A percentile compares a stretch with the other conserved stretches of the same genome.
These are phyloP conservation scores for Chaetomium sp. DNA, from an alignment of 2,329 filamentous ascomycete genomes.

Conservation along the genomic window DNA sequence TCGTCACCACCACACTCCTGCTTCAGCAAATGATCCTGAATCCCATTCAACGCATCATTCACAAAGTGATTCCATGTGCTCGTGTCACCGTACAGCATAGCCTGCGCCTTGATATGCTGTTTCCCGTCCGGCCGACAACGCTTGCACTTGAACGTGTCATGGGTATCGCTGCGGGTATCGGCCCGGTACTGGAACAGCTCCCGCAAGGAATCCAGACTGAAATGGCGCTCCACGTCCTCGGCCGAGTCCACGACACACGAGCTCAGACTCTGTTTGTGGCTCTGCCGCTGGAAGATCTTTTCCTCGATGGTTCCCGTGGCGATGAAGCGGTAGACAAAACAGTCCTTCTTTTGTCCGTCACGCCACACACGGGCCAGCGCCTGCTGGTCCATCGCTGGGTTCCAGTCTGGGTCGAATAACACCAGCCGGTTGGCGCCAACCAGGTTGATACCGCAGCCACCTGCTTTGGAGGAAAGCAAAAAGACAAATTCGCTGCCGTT, in stretches of 20 bases:
- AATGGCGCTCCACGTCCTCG: slow-evolving; percentile 95
- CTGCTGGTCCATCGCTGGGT: slow-evolving; percentile 94
- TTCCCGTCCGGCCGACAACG: slow-evolving; percentile 81
- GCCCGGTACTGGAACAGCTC: slow-evolving; percentile 91
- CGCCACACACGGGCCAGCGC: slow-evolving; percentile 96
- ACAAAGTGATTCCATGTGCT: slow-evolving; percentile 99
- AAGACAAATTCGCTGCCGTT: slow-evolving; percentile 88
- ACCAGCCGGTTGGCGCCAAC: slow-evolving; percentile 93
- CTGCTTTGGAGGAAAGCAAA: slow-evolving; percentile 91
- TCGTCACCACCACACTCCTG: slow-evolving; percentile 74
- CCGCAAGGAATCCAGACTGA: slow-evolving; percentile 80
- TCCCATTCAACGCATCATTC: slow-evolving; percentile 69
- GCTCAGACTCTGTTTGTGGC: slow-evolving; percentile 93
- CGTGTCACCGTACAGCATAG: slow-evolving; percentile 95
- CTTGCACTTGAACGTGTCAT: slow-evolving; percentile 98
- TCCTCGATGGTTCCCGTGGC: slow-evolving; percentile 97
- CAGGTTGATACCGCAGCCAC: slow-evolving; percentile 91
- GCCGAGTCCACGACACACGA: slow-evolving; percentile 94
- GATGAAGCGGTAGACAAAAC: slow-evolving; percentile 99
- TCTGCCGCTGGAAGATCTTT: slow-evolving; percentile 98
- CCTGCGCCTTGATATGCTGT: slow-evolving; percentile 83
- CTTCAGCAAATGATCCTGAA: slow-evolving; percentile 84
- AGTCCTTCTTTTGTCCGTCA: slow-evolving; percentile 98
- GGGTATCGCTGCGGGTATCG: slow-evolving; percentile 83
- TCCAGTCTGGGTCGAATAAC: slow-evolving; percentile 97